phyloP scores from a whole-genome alignment of 208 protist species.

The Giardia muris region DNA sequence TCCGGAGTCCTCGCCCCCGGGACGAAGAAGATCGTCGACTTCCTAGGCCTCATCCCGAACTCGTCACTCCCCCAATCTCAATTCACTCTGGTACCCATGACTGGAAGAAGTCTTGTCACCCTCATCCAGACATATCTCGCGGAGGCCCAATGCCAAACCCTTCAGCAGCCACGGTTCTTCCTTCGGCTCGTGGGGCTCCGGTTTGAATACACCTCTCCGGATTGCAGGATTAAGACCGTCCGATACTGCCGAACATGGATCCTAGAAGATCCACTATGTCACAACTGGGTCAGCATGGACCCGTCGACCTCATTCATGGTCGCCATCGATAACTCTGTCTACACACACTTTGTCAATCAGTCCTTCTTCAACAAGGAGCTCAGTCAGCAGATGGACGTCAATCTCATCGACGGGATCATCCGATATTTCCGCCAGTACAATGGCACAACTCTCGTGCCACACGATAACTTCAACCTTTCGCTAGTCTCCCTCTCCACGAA shows the following conservation, averaged over 20 bases:
- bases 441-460: no score
- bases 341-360: not conserved
- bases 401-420: not conserved
- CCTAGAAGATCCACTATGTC: not conserved
- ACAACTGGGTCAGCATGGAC: not conserved
- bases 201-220: not conserved
- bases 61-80: not conserved
- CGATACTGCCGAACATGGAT: not conserved
- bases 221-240: not conserved
- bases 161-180: not conserved
- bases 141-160: not conserved
- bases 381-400: not conserved
- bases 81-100: not conserved
- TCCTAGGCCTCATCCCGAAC: not conserved
- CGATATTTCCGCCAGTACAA: not conserved
- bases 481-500: no score
- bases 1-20: not conserved
- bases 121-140: not conserved
- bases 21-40: not conserved
- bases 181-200: not conserved
- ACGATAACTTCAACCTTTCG: no score
- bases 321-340: not conserved
- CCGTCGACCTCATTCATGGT: not conserved
- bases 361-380: not conserved
- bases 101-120: not conserved